These are phyloP conservation scores for Gonapodya sp. DNA, from an alignment of 192 early-diverging fungal genomes.

Conservation along the genomic window DNA sequence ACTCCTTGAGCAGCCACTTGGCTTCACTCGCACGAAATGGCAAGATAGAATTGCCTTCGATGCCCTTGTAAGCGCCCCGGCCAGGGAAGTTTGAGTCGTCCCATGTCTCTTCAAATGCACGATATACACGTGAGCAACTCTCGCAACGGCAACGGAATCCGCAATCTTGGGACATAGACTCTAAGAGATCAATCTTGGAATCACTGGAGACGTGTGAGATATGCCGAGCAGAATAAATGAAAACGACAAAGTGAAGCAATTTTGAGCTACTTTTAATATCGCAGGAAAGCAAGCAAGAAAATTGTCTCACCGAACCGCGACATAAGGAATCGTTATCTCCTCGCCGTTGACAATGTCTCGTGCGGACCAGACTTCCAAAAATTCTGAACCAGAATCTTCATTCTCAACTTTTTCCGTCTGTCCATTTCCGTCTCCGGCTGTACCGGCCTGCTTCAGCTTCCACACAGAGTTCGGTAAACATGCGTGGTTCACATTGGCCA, in stretches of 20 bases:
- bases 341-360: slow-evolving; percentile 3
- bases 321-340: background rate
- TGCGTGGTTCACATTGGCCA: background rate
- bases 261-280: too few relatives aligned
- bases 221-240: background rate
- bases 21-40: background rate
- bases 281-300: too few relatives aligned
- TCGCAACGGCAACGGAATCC: background rate
- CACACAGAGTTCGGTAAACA: slow-evolving; percentile 6
- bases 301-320: background rate
- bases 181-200: background rate
- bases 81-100: background rate
- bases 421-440: background rate
- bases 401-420: too few relatives aligned
- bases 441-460: background rate
- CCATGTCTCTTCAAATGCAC: background rate
- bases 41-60: background rate
- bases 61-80: background rate
- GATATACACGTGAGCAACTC: background rate
- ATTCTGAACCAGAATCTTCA: background rate
- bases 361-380: background rate
- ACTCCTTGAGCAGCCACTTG: background rate
- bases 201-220: background rate
- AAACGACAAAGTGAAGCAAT: background rate
- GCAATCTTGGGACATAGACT: background rate